These are phyloP conservation scores for Vanilla planifolia DNA, from an alignment of 106 monocot genomes.

Conservation along the genomic window DNA sequence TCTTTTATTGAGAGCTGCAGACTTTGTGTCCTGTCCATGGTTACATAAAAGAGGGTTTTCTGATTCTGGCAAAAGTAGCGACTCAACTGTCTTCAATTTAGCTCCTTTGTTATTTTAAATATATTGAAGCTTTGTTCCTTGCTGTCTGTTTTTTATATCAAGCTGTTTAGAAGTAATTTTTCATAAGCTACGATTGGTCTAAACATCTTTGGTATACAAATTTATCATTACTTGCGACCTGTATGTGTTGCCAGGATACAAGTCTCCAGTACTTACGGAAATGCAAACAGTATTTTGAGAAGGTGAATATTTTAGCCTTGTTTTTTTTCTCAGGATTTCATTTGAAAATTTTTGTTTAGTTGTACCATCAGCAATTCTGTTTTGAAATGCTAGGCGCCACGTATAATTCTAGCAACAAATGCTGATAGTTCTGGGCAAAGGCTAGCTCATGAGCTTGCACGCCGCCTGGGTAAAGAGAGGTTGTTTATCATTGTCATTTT, in stretches of 20 bases:
- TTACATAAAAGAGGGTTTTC: no score
- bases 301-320: conserved; percentile 16
- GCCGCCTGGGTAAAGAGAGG: conserved; percentile 57
- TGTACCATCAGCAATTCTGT: not conserved
- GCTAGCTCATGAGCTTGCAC: conserved; percentile 44
- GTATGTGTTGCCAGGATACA: conserved; percentile 33
- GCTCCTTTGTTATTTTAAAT: no score
- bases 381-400: conserved; percentile 24
- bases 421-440: conserved; percentile 37
- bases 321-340: not conserved
- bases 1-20: no score
- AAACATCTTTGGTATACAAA: not conserved
- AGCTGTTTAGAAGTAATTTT: not conserved
- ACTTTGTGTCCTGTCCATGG: no score
- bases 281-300: conserved; percentile 30
- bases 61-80: no score
- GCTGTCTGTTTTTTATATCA: not conserved
- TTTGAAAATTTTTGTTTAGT: not conserved
- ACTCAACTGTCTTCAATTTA: no score
- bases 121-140: not conserved
- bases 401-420: conserved; percentile 46
- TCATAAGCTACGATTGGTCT: not conserved
- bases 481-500: conserved; percentile 3
- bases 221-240: conserved; percentile 12
- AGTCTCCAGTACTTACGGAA: conserved; percentile 38